These are phyloP conservation scores for Emergomyces pasteurianus DNA, from an alignment of 2,329 filamentous ascomycete genomes.

Conservation along the genomic window DNA sequence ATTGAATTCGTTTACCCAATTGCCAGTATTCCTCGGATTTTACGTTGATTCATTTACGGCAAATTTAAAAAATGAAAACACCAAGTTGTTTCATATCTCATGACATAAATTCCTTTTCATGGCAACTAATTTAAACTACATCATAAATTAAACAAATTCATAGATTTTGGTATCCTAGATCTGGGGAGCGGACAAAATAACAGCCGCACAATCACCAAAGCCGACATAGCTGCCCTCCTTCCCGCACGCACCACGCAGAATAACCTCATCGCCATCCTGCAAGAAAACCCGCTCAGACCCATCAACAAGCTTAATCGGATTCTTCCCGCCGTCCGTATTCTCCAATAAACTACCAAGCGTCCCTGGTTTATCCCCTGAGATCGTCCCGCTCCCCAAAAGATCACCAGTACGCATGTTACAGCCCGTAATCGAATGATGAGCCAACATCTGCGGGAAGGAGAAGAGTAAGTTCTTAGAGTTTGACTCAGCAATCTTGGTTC, in stretches of 20 bases:
- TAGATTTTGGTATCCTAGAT: neutral
- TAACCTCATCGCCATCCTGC: conserved; percentile 60
- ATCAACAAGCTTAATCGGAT: conserved; percentile 46
- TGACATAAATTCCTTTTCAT: neutral
- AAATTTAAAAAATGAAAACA: too few species aligned
- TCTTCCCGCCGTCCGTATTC: conserved; percentile 58
- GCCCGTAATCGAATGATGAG: conserved; percentile 65
- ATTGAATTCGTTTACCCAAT: neutral
- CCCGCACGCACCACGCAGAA: conserved; percentile 54
- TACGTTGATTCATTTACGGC: too few species aligned
- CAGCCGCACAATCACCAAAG: conserved; percentile 47
- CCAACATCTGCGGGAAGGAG: conserved; percentile 73
- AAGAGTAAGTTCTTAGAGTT: conserved; percentile 60
- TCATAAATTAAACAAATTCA: neutral
- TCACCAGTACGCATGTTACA: conserved; percentile 65
- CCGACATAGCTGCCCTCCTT: conserved; percentile 57
- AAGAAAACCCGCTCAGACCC: conserved; percentile 60
- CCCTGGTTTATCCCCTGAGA: conserved; percentile 49
- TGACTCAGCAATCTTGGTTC: conserved; percentile 48
- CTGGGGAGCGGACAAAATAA: conserved; percentile 8
- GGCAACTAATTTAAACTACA: neutral
- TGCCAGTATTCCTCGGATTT: neutral
- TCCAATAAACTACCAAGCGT: conserved; percentile 61
- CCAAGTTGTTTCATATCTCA: neutral
- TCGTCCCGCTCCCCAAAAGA: conserved; percentile 66